A percentile compares a stretch with the other conserved stretches of the same genome.
phyloP scores from a whole-genome alignment of 805 yeast genomes.

The Kazachstania bromeliacearum region DNA sequence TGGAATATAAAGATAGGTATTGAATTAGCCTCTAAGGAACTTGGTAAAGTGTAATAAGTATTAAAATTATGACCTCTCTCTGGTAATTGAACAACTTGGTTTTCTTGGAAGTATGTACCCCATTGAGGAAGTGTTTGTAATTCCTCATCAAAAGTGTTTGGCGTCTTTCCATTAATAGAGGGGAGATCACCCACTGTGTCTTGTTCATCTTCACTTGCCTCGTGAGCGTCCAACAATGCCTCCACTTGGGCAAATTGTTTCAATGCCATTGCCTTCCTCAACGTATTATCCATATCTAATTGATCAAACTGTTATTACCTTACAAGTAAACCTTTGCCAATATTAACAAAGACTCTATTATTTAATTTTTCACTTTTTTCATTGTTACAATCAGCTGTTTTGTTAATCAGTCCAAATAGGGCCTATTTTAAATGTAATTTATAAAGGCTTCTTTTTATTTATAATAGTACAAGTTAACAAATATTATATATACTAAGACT shows the following conservation, averaged over 20 bases:
- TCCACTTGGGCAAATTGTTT: slow-evolving; percentile 10
- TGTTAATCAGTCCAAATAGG: too few relatives aligned
- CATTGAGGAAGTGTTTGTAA: slow-evolving; percentile 8
- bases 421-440: too few relatives aligned
- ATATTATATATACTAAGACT: too few relatives aligned
- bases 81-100: slow-evolving; percentile 8
- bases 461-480: too few relatives aligned
- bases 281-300: slow-evolving; percentile 13
- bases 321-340: too few relatives aligned
- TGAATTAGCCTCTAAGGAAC: slow-evolving; percentile 12
- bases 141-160: neutral
- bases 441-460: too few relatives aligned
- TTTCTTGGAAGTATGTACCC: slow-evolving; percentile 19
- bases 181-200: slow-evolving; percentile 4
- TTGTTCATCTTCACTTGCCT: slow-evolving; percentile 1
- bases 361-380: too few relatives aligned
- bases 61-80: slow-evolving; percentile 32
- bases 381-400: too few relatives aligned
- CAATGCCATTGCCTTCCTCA: slow-evolving; percentile 13
- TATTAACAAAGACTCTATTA: too few relatives aligned
- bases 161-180: neutral
- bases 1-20: slow-evolving; percentile 63
- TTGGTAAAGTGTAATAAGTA: slow-evolving; percentile 51
- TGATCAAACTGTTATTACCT: neutral
- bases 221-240: neutral